Percentiles rank a stretch among this genome's conserved stretches.
Evolutionary conservation across 2,329 filamentous ascomycete species (phyloP).

Genomic region (Ceratocystis papillata): DNA sequence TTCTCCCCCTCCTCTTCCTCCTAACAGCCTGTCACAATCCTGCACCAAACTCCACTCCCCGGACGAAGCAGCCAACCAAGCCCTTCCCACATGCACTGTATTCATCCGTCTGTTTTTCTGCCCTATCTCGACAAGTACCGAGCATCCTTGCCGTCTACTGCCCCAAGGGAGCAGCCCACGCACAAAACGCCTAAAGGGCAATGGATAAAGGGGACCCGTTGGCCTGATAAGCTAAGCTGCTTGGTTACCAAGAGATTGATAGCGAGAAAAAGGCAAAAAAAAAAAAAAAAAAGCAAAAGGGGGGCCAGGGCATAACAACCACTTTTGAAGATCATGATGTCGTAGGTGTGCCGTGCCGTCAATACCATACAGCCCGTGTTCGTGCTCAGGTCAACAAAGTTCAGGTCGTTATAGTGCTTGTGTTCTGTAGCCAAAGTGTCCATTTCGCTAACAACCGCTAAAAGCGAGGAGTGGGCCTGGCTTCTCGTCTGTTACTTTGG

Average conservation of each 20-base stretch:
- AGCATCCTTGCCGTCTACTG: background rate
- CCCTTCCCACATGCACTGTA: slow-evolving; percentile 7
- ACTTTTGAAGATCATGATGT: slow-evolving; percentile 1
- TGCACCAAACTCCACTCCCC: too few species aligned
- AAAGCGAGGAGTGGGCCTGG: too few species aligned
- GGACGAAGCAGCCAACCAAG: background rate
- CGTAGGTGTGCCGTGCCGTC: background rate
- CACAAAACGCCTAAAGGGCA: background rate
- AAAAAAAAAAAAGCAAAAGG: background rate
- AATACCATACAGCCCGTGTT: background rate
- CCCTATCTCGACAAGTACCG: slow-evolving; percentile 12
- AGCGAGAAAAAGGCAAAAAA: background rate
- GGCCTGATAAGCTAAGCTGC: background rate
- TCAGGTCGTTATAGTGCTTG: slow-evolving; percentile 12
- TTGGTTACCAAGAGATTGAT: background rate
- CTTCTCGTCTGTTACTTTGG: too few species aligned
- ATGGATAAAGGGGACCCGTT: background rate
- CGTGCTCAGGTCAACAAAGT: background rate
- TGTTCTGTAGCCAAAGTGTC: background rate
- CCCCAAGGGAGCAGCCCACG: background rate
- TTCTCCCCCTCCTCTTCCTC: background rate
- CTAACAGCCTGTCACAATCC: background rate
- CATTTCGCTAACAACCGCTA: background rate
- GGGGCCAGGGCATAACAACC: background rate
- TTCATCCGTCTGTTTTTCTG: slow-evolving; percentile 7